A percentile compares a stretch with the other conserved stretches of the same genome.
phyloP scores from a whole-genome alignment of 495 filamentous ascomycete genomes.

The Neurospora tetraspora region DNA sequence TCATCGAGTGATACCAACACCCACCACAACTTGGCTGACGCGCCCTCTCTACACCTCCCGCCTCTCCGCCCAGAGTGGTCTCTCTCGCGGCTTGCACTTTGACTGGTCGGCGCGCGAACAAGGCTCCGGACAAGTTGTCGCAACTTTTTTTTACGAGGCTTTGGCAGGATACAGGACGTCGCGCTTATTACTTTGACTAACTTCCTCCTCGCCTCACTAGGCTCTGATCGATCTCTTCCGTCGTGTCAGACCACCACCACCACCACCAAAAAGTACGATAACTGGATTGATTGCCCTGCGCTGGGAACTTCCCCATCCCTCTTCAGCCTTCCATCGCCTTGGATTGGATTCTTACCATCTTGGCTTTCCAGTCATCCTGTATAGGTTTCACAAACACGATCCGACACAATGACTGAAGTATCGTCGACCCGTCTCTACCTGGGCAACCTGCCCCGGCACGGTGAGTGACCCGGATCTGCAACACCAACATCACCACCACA shows the following conservation, averaged over 20 bases:
- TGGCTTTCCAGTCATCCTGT: slow-evolving; percentile 1
- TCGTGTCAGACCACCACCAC: not conserved
- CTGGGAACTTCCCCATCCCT: not conserved
- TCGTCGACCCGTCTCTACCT: slow-evolving; percentile 91
- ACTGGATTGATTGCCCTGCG: not conserved
- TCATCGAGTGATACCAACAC: not conserved
- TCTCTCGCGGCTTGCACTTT: not conserved
- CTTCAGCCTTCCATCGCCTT: not conserved
- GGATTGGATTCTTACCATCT: not conserved
- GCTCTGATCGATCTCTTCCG: not conserved
- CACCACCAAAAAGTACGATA: not conserved
- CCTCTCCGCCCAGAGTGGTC: not conserved
- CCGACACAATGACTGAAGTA: slow-evolving; percentile 56
- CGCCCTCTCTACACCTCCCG: not conserved
- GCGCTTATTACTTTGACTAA: not conserved
- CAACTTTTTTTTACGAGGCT: not conserved
- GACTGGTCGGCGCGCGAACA: not conserved
- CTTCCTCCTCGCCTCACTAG: not conserved
- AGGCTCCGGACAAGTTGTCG: not conserved
- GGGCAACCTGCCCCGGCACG: slow-evolving; percentile 92
- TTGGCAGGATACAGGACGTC: not conserved
- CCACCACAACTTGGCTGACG: not conserved
- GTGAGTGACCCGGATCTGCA: slow-evolving; percentile 48
- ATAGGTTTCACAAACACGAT: not conserved
- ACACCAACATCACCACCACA: slow-evolving; percentile 17